Conservation (phyloP, 1,284 basidiomycete species). For the Ustilago shanxiensis region DNA sequence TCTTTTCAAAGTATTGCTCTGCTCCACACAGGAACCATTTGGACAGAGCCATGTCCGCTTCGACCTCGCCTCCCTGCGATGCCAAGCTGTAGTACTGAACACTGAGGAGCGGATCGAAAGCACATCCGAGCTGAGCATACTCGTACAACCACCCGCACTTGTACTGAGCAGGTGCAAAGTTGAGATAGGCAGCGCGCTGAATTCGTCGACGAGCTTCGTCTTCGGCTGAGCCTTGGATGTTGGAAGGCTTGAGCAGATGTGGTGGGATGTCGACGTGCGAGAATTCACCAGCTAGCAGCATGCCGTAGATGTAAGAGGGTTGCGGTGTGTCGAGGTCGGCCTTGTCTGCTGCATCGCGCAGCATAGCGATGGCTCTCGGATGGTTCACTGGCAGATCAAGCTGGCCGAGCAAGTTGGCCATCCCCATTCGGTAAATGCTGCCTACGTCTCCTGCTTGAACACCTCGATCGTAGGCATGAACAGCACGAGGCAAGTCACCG, state of each 20-base stretch:
- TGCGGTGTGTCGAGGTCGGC: constrained; percentile 83
- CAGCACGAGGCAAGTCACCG: constrained; percentile 78
- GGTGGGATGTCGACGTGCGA: constrained; percentile 57
- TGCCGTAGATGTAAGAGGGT: constrained; percentile 83
- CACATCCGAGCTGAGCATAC: constrained; percentile 85
- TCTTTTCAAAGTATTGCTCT: constrained; percentile 85
- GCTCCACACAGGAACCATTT: constrained; percentile 95
- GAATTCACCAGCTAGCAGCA: constrained; percentile 79
- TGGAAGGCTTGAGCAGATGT: constrained; percentile 55
- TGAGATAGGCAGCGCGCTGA: constrained; percentile 85
- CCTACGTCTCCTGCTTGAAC: constrained; percentile 80
- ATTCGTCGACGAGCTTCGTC: constrained; percentile 71
- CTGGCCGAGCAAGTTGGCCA: constrained; percentile 90
- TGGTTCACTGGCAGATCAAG: constrained; percentile 77
- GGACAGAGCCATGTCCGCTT: constrained; percentile 93
- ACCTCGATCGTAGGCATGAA: constrained; percentile 84
- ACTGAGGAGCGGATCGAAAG: constrained; percentile 87
- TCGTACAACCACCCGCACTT: constrained; percentile 89
- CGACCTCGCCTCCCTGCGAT: constrained; percentile 76
- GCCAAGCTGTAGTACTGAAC: constrained; percentile 92
- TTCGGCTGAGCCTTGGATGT: constrained; percentile 57
- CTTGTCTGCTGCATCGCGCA: constrained; percentile 81
- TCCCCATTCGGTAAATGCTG: constrained; percentile 80
- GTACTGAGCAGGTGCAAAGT: constrained; percentile 90
- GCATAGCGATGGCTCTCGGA: constrained; percentile 77